Conservation (phyloP, 805 yeast species). For the Lachancea dasiensis region DNA sequence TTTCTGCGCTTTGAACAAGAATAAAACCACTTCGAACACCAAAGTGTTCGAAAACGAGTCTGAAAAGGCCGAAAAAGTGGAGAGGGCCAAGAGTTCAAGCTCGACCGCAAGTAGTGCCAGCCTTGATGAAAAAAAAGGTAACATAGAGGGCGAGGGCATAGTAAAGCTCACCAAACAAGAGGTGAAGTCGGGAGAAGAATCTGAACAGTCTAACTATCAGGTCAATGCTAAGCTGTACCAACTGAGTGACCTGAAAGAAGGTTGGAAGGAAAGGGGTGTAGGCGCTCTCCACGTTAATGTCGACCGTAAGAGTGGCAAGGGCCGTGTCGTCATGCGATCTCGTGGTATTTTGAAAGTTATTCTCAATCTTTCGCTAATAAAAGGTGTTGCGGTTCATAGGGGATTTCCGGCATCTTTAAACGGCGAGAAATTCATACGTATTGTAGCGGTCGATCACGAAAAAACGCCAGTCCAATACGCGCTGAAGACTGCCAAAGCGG, state of each 20-base stretch:
- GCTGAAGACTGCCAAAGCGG: slow-evolving; percentile 59
- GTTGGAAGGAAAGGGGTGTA: slow-evolving; percentile 95
- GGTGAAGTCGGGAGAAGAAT: slow-evolving; percentile 84
- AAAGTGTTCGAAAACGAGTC: slow-evolving; percentile 8
- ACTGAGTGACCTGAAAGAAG: slow-evolving; percentile 55
- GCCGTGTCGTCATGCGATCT: slow-evolving; percentile 85
- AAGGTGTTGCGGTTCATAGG: slow-evolving; percentile 55
- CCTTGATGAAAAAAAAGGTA: slow-evolving; percentile 8
- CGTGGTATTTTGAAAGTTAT: slow-evolving; percentile 80
- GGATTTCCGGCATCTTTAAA: slow-evolving; percentile 85
- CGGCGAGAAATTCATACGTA: slow-evolving; percentile 77
- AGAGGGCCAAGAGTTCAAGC: slow-evolving; percentile 7
- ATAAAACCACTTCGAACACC: slow-evolving; percentile 6
- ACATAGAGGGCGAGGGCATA: slow-evolving; percentile 13
- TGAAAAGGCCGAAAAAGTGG: slow-evolving; percentile 13
- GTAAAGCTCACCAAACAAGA: slow-evolving; percentile 57
- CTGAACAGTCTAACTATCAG: slow-evolving; percentile 62
- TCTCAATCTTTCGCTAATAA: slow-evolving; percentile 62
- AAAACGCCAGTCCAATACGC: slow-evolving; percentile 79
- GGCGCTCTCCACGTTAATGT: slow-evolving; percentile 81
- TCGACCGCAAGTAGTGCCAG: slow-evolving; percentile 11
- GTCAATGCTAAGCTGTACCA: slow-evolving; percentile 78
- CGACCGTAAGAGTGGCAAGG: slow-evolving; percentile 34
- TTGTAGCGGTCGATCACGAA: slow-evolving; percentile 58
- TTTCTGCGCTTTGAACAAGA: slow-evolving; percentile 24